Conservation (phyloP, 192 early-diverging fungal species). For the Coemansia sp. region DNA sequence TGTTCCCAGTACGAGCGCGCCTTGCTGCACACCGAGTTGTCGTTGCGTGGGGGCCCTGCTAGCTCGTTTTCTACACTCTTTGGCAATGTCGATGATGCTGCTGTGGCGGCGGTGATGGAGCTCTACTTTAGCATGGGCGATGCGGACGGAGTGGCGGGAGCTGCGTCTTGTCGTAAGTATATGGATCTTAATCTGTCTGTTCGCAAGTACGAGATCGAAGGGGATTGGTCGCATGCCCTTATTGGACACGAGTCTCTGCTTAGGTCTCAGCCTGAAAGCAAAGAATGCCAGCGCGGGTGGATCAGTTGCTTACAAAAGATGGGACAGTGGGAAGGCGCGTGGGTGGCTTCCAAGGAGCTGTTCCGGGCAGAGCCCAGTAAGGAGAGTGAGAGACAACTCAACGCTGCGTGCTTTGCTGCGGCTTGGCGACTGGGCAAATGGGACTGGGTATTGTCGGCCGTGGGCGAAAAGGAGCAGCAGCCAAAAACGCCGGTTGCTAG, state of each 20-base stretch:
- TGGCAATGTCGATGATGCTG: constrained; percentile 33
- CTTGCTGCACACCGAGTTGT: constrained; percentile 30
- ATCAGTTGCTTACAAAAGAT: constrained; percentile 49
- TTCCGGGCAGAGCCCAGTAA: not conserved
- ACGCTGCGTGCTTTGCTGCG: constrained; percentile 41
- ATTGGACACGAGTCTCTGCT: constrained; percentile 53
- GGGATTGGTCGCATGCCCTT: constrained; percentile 51
- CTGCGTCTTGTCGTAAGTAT: constrained; percentile 35
- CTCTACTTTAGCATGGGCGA: constrained; percentile 48
- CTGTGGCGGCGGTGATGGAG: constrained; percentile 35
- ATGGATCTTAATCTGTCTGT: constrained; percentile 25
- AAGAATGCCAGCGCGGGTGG: constrained; percentile 40
- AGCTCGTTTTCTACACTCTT: constrained; percentile 31
- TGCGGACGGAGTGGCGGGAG: constrained; percentile 44
- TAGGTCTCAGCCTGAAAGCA: constrained; percentile 27
- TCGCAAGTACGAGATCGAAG: constrained; percentile 50
- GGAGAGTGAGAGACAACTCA: constrained; percentile 20
- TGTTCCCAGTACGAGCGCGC: constrained; percentile 48
- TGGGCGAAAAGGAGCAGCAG: not conserved
- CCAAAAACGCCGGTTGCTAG: not conserved
- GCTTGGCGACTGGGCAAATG: constrained; percentile 52
- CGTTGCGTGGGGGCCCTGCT: constrained; percentile 23
- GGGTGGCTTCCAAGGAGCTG: constrained; percentile 44
- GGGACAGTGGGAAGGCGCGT: constrained; percentile 54
- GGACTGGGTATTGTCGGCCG: constrained; percentile 30